Evolutionary conservation across 176 grass and related monocot species (phyloP).

Genomic region (Thinopyrum elongatum): DNA sequence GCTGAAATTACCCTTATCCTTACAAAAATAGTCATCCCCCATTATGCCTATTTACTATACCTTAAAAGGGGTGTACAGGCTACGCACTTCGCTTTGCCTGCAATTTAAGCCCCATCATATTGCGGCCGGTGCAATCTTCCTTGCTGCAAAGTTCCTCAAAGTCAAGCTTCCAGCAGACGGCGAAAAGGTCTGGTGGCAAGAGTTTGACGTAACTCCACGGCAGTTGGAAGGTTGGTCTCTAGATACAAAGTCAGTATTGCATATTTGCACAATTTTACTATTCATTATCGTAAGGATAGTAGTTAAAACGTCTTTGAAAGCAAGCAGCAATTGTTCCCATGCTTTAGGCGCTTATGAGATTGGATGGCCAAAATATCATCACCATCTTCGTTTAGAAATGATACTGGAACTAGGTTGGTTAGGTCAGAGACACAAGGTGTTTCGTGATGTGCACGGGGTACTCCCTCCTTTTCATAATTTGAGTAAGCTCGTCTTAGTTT

Average conservation of each 20-base stretch:
- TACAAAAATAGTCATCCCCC: conserved; percentile 9
- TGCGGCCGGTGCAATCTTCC: conserved; percentile 84
- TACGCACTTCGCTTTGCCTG: conserved; percentile 51
- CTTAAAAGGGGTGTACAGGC: conserved; percentile 37
- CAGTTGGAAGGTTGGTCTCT: conserved; percentile 84
- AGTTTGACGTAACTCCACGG: conserved; percentile 79
- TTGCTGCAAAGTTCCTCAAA: conserved; percentile 90
- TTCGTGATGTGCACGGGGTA: background rate
- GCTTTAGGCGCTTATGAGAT: background rate
- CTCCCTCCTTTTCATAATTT: background rate
- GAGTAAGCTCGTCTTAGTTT: background rate
- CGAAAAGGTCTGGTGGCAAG: conserved; percentile 84
- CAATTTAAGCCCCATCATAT: conserved; percentile 96
- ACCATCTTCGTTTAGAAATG: background rate
- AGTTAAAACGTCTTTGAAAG: background rate
- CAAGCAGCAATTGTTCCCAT: background rate
- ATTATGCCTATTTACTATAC: conserved; percentile 28
- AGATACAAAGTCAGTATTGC: conserved; percentile 13
- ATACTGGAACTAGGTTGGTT: conserved; percentile 5
- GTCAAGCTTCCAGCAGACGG: conserved; percentile 86
- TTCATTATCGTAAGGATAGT: conserved; percentile 3
- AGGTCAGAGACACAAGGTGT: background rate
- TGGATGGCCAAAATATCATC: background rate
- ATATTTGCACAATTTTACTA: background rate
- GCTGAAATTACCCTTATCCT: conserved; percentile 43